Evolutionary conservation across 768 basidiomycete species (phyloP), one percentile per base, ranked within the genome.

Genomic region (Trametes meyenii): DNA sequence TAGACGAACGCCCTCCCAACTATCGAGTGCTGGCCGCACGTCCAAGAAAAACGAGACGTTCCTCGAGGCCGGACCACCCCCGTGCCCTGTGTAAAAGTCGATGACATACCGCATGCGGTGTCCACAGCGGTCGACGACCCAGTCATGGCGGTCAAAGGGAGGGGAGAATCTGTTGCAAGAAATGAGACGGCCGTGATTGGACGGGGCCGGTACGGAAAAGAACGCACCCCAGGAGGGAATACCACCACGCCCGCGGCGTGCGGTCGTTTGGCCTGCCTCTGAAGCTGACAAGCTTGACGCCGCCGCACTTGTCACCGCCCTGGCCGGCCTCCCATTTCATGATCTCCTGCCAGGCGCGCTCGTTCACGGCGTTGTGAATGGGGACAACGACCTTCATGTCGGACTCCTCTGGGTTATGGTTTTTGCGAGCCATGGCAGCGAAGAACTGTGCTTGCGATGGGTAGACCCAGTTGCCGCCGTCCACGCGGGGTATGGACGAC

Each of bases 401-500:
- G n/a, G 81, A 72, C 21, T 89, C 83, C 33, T 87, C 82, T 3
- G 96, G 96, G 56, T 89, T 86, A 73, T 97, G 92, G 68, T 97
- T 87, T 77, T 98, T 98, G 61, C 96, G 86, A 59, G 87, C 84
- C 89, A 99, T 95, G 19, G 97, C 96, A n/a, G 90, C 82, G 75
- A 91, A 98, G 81, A 99, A 99, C 76, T 98, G 96, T n/a, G 90
- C 86, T 72, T 98, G 94, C 19, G 96, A 98, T 23, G 97, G 97
- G 75, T 99, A 99, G 50, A 97, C 91, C 97, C 97, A 99, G 58
- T 94, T 89, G 44, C 81, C 82, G 50, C 85, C 85, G 43, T 79
- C 75, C 19, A 77, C 72, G 68, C 87, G 85, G 17, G 96, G 96
- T 71, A 98, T 98, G 26, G 92, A 91, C 6, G 95, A 97, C 29